phyloP scores from a whole-genome alignment of 257 asterid species.

The Solanum boliviense region DNA sequence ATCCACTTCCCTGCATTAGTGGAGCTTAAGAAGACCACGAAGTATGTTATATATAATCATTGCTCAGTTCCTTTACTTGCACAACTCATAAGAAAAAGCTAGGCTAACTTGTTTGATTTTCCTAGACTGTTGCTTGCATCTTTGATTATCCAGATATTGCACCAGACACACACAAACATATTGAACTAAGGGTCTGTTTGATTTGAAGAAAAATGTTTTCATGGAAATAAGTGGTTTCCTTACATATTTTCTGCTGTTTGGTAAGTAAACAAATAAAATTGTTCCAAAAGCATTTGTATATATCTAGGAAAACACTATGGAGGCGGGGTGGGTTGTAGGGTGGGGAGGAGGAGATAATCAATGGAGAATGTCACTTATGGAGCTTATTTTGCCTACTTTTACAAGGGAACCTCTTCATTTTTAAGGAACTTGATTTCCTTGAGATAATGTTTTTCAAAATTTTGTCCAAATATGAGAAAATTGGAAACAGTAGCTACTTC shows the following conservation, averaged over 20 bases:
- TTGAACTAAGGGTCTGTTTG: background rate
- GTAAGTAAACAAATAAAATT: background rate
- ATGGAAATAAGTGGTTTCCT: background rate
- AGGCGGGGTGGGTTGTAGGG: background rate
- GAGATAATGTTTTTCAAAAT: background rate
- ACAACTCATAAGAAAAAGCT: background rate
- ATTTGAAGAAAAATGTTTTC: background rate
- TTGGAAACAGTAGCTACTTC: background rate
- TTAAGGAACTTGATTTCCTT: background rate
- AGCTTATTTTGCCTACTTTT: background rate
- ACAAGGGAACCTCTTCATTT: background rate
- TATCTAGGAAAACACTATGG: background rate
- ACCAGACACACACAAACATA: background rate
- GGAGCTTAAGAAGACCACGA: constrained; percentile 46
- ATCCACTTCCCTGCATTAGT: constrained; percentile 78
- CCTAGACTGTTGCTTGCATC: background rate
- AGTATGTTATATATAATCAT: constrained; percentile 26
- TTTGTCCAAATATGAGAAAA: background rate
- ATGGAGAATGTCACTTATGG: background rate
- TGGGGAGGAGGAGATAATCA: background rate
- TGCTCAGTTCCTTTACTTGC: background rate
- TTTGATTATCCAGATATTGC: background rate
- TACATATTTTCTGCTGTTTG: background rate
- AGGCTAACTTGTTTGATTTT: background rate
- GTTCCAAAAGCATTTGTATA: background rate